These are phyloP conservation scores for Cercospora beticola DNA, from an alignment of 2,329 filamentous ascomycete species.

Conservation along the genomic window DNA sequence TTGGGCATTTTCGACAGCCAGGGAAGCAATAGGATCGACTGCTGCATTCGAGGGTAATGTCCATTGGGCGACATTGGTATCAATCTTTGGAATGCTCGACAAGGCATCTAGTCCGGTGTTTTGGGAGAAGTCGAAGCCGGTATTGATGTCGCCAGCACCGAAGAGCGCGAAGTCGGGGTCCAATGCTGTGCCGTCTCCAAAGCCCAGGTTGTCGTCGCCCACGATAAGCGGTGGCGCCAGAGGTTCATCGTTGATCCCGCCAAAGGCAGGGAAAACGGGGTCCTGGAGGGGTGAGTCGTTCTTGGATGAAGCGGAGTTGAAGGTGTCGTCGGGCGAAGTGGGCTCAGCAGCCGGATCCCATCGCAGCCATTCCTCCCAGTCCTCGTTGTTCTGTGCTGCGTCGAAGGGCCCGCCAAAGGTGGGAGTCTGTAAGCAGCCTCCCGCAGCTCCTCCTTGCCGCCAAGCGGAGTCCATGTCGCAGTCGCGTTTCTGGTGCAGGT, in stretches of 20 bases:
- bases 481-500: constrained; percentile 14
- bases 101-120: constrained; percentile 23
- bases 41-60: constrained; percentile 26
- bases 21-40: constrained; percentile 18
- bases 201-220: constrained; percentile 35
- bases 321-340: constrained; percentile 39
- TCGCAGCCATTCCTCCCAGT: constrained; percentile 51
- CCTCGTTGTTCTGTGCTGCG: constrained; percentile 28
- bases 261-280: constrained; percentile 30
- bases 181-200: constrained; percentile 24
- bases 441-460: constrained; percentile 14
- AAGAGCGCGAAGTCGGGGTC: constrained; percentile 28
- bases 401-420: constrained; percentile 21
- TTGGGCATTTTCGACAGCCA: constrained; percentile 29
- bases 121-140: constrained; percentile 35
- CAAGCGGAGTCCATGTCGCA: constrained; percentile 24
- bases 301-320: constrained; percentile 37
- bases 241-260: constrained; percentile 28
- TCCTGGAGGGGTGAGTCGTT: constrained; percentile 40
- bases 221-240: constrained; percentile 37
- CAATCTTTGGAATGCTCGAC: constrained; percentile 26
- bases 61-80: constrained; percentile 30
- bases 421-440: constrained; percentile 18
- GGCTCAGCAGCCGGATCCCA: constrained; percentile 45
- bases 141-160: constrained; percentile 28